phyloP scores from a whole-genome alignment of 2,329 filamentous ascomycete species.

The Fusarium irregulare region DNA sequence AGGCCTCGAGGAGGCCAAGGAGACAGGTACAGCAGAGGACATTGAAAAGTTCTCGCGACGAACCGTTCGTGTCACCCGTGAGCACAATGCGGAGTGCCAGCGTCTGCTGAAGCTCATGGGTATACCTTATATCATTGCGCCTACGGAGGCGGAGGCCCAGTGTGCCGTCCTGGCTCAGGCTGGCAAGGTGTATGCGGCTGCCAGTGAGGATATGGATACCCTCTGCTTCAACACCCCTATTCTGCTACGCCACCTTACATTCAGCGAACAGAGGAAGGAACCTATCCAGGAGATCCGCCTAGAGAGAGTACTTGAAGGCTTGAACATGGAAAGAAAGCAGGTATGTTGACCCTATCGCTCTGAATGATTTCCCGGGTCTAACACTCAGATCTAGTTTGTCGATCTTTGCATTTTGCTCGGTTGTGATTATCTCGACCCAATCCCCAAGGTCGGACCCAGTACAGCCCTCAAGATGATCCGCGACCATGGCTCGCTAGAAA shows the following conservation, averaged over 20 bases:
- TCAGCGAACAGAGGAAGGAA: slow-evolving; percentile 96
- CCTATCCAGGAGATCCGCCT: slow-evolving; percentile 96
- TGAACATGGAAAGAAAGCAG: slow-evolving; percentile 89
- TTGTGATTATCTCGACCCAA: slow-evolving; percentile 96
- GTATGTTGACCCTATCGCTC: slow-evolving; percentile 56
- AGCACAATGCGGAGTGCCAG: slow-evolving; percentile 97
- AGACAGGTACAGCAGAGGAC: slow-evolving; percentile 96
- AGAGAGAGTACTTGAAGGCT: slow-evolving; percentile 84
- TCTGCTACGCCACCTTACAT: slow-evolving; percentile 90
- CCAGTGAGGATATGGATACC: slow-evolving; percentile 99
- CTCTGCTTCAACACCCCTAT: slow-evolving; percentile 95
- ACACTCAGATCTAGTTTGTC: slow-evolving; percentile 74
- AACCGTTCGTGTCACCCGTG: slow-evolving; percentile 92
- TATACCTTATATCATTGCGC: slow-evolving; percentile 92
- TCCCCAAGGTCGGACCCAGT: slow-evolving; percentile 92
- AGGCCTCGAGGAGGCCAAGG: slow-evolving; percentile 92
- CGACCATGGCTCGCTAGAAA: slow-evolving; percentile 88
- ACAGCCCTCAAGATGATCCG: slow-evolving; percentile 95
- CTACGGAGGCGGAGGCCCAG: slow-evolving; percentile 96
- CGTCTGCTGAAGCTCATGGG: slow-evolving; percentile 93
- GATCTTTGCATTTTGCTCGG: slow-evolving; percentile 97
- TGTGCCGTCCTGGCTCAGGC: slow-evolving; percentile 90
- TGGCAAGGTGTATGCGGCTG: slow-evolving; percentile 95
- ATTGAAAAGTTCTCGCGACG: slow-evolving; percentile 96
- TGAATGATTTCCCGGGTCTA: slow-evolving; percentile 1